phyloP scores from a whole-genome alignment of 805 yeast genomes.

The Candida hispaniensis region DNA sequence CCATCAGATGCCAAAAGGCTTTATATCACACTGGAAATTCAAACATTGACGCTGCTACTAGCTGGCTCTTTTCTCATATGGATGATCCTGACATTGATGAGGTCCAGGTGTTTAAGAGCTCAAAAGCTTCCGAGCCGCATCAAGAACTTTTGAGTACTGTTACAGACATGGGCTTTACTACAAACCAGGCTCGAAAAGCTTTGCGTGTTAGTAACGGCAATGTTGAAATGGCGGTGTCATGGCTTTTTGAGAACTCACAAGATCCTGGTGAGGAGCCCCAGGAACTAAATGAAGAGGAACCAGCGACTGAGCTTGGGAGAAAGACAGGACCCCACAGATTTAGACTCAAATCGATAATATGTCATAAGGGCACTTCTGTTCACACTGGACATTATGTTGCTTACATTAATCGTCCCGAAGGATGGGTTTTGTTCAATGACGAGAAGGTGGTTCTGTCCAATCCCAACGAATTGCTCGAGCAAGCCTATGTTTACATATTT shows the following conservation, averaged over 20 bases:
- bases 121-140: slow-evolving; percentile 19
- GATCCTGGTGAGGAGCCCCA: slow-evolving; percentile 36
- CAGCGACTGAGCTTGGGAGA: slow-evolving; percentile 25
- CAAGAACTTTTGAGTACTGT: slow-evolving; percentile 38
- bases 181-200: slow-evolving; percentile 61
- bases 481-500: slow-evolving; percentile 40
- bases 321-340: slow-evolving; percentile 28
- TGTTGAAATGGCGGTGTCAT: slow-evolving; percentile 72
- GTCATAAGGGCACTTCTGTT: slow-evolving; percentile 82
- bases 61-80: slow-evolving; percentile 83
- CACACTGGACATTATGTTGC: slow-evolving; percentile 92
- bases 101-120: slow-evolving; percentile 34
- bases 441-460: slow-evolving; percentile 65
- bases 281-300: slow-evolving; percentile 17
- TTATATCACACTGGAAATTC: slow-evolving; percentile 61
- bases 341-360: slow-evolving; percentile 51
- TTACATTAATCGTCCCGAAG: slow-evolving; percentile 41
- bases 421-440: slow-evolving; percentile 79
- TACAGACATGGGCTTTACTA: slow-evolving; percentile 68
- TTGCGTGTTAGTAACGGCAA: slow-evolving; percentile 47
- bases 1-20: slow-evolving; percentile 53
- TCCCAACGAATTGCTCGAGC: slow-evolving; percentile 36
- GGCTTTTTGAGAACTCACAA: slow-evolving; percentile 78
- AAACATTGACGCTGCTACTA: slow-evolving; percentile 63
- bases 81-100: slow-evolving; percentile 72